Evolutionary conservation across 164 flowering plant species (phyloP).

Genomic region (Nymphaea thermarum): DNA sequence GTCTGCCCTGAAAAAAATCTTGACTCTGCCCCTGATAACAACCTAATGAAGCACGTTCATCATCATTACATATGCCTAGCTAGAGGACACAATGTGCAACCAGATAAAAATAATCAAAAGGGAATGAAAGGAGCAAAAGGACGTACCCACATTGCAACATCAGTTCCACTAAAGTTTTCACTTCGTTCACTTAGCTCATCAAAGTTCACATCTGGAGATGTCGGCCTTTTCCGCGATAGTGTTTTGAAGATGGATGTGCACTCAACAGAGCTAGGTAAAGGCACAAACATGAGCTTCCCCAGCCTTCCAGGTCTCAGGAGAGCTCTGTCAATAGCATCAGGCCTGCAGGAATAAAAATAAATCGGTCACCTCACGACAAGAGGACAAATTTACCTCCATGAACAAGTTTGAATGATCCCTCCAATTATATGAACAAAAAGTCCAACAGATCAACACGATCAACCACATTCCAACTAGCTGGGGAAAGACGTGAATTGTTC

Average conservation of each 20-base stretch:
- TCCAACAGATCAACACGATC: no score
- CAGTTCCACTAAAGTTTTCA: constrained; percentile 80
- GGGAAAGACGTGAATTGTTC: no score
- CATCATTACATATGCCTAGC: neutral
- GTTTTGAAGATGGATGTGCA: constrained; percentile 70
- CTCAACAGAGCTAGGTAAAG: constrained; percentile 59
- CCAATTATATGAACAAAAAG: neutral
- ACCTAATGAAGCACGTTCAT: no score
- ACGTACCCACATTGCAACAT: constrained; percentile 72
- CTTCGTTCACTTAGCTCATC: constrained; percentile 46
- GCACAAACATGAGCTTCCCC: constrained; percentile 72
- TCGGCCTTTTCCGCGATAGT: constrained; percentile 48
- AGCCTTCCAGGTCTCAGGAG: constrained; percentile 80
- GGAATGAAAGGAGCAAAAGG: neutral
- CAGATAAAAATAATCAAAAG: no score
- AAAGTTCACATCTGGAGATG: constrained; percentile 60
- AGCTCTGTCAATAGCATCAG: constrained; percentile 78
- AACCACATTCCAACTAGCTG: no score
- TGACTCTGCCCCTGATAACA: no score
- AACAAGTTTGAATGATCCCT: neutral
- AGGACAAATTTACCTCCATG: neutral
- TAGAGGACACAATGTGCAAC: no score
- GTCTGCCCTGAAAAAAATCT: no score
- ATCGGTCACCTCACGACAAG: neutral
- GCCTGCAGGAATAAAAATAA: constrained; percentile 29